Evolutionary conservation across 2,329 filamentous ascomycete species (phyloP).

Genomic region (Raffaelea arxii): DNA sequence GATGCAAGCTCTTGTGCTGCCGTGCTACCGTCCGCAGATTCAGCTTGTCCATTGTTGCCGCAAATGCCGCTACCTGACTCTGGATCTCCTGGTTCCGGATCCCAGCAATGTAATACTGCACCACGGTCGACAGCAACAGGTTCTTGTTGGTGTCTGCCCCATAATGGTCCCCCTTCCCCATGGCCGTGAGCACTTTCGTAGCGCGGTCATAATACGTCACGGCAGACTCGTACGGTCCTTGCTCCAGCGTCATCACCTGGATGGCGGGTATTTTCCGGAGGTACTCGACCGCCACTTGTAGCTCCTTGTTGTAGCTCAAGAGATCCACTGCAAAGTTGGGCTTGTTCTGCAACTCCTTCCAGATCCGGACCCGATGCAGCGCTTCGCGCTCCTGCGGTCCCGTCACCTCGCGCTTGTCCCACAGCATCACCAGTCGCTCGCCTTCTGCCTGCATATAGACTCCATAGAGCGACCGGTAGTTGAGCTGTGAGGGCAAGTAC

Average conservation of each 20-base stretch:
- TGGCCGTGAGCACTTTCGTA: constrained; percentile 26
- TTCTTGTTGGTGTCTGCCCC: constrained; percentile 15
- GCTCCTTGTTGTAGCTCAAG: constrained; percentile 40
- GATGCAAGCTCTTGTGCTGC: constrained; percentile 45
- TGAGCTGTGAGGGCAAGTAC: constrained; percentile 15
- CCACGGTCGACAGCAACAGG: constrained; percentile 19
- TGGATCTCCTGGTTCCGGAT: constrained; percentile 37
- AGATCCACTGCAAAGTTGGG: constrained; percentile 34
- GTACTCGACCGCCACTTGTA: constrained; percentile 35
- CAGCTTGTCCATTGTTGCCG: constrained; percentile 12
- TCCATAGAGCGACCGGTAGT: constrained; percentile 40
- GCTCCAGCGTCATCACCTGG: constrained; percentile 42
- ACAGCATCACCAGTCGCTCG: constrained; percentile 39
- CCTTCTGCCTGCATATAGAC: constrained; percentile 46
- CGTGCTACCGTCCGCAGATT: constrained; percentile 33
- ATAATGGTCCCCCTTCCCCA: too few species aligned
- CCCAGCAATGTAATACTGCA: constrained; percentile 41
- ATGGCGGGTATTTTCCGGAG: constrained; percentile 43
- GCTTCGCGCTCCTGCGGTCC: constrained; percentile 25
- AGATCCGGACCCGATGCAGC: constrained; percentile 28
- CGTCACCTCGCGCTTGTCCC: constrained; percentile 28
- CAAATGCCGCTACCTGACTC: constrained; percentile 28
- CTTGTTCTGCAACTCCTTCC: constrained; percentile 33
- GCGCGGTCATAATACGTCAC: constrained; percentile 38
- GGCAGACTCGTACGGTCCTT: constrained; percentile 42